Conservation (phyloP, 106 monocot genomes). For the Dioscorea zingiberensis region DNA sequence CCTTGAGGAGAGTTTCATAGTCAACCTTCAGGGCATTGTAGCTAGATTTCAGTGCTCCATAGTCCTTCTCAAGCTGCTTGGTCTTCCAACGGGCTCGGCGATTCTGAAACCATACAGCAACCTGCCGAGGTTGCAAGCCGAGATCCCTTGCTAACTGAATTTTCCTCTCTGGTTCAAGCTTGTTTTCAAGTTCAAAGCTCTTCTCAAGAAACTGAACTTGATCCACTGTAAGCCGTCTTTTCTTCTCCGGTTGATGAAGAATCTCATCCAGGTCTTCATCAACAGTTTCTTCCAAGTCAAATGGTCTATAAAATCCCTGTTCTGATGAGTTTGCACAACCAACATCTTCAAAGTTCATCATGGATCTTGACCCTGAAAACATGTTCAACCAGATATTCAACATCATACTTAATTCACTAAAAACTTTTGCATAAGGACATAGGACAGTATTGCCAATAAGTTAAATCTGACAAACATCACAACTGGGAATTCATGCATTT, state of each 20-base stretch:
- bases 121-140: slow-evolving; percentile 56
- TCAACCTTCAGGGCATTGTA: slow-evolving; percentile 41
- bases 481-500: background rate
- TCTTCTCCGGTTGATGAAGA: slow-evolving; percentile 50
- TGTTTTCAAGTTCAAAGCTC: slow-evolving; percentile 58
- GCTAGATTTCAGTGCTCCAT: slow-evolving; percentile 28
- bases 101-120: slow-evolving; percentile 82
- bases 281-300: slow-evolving; percentile 15
- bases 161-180: slow-evolving; percentile 68
- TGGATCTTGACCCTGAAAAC: slow-evolving; percentile 39
- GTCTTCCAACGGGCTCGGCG: slow-evolving; percentile 71
- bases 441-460: too few species aligned
- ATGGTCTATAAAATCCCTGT: slow-evolving; percentile 7
- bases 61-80: slow-evolving; percentile 71
- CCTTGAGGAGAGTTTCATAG: slow-evolving; percentile 32
- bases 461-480: too few species aligned
- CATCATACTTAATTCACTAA: background rate
- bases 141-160: slow-evolving; percentile 52
- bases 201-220: slow-evolving; percentile 57
- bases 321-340: slow-evolving; percentile 6
- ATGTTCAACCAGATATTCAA: background rate
- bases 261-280: slow-evolving; percentile 28
- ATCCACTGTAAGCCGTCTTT: slow-evolving; percentile 36
- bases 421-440: background rate
- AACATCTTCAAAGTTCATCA: slow-evolving; percentile 41